Evolutionary conservation across 2,329 filamentous ascomycete genomes (phyloP).

Genomic region (Camillea tinctor): DNA sequence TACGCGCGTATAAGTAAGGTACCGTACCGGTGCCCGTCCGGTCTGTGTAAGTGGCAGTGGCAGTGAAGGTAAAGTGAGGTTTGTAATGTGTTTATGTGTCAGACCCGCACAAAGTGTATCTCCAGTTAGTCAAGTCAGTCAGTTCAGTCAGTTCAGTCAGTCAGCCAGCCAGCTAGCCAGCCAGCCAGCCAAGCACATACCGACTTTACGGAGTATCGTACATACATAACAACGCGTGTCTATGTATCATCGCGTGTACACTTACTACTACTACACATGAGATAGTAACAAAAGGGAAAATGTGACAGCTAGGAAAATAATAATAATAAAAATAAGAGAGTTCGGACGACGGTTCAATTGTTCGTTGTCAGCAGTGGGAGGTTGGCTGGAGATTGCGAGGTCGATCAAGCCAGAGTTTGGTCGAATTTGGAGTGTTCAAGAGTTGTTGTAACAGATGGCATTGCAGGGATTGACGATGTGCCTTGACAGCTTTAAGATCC

Average conservation of each 20-base stretch:
- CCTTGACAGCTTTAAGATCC: constrained; percentile 12
- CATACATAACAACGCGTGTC: not conserved
- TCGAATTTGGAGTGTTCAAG: not conserved
- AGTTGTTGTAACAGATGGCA: constrained; percentile 6
- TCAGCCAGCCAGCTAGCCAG: too few species aligned
- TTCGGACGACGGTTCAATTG: not conserved
- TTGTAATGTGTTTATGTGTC: not conserved
- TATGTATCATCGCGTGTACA: not conserved
- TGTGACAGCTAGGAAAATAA: not conserved
- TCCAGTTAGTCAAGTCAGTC: not conserved
- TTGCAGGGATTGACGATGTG: not conserved
- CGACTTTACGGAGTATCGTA: not conserved
- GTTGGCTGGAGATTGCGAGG: not conserved
- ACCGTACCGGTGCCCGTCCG: too few species aligned
- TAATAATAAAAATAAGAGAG: not conserved
- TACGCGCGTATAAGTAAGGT: not conserved
- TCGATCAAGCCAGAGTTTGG: not conserved
- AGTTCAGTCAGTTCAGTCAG: too few species aligned
- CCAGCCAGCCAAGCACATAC: not conserved
- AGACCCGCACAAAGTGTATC: not conserved
- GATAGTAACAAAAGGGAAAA: too few species aligned
- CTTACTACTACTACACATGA: too few species aligned
- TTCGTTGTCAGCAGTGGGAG: not conserved
- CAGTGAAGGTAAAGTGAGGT: not conserved
- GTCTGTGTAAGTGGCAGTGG: too few species aligned